Conservation (phyloP, 495 filamentous ascomycete species). For the Neurospora sp. region DNA sequence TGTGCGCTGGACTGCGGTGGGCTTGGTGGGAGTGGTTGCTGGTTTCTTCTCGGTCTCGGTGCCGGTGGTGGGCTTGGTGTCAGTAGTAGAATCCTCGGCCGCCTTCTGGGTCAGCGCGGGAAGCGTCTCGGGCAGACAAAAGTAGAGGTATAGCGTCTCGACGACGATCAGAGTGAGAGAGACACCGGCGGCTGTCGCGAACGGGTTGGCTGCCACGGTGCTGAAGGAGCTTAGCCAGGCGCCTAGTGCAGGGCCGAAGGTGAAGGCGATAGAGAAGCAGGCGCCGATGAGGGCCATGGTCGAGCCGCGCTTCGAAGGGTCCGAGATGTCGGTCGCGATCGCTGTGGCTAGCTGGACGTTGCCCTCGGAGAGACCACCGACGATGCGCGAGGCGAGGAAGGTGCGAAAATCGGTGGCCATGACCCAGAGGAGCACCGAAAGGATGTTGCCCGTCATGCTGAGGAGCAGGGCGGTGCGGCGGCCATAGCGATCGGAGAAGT, state of each 20-base stretch:
- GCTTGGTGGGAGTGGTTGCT: neutral
- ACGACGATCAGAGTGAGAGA: constrained; percentile 69
- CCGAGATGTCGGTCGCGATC: constrained; percentile 93
- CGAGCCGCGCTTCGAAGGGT: constrained; percentile 65
- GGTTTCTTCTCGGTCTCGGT: constrained; percentile 3
- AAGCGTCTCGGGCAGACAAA: constrained; percentile 80
- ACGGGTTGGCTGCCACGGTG: constrained; percentile 78
- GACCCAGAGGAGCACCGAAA: constrained; percentile 90
- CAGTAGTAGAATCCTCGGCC: too few species aligned
- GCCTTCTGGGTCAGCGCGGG: constrained; percentile 35
- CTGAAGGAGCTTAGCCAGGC: constrained; percentile 68
- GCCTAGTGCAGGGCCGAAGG: constrained; percentile 85
- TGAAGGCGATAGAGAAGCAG: constrained; percentile 96
- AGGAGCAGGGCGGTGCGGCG: constrained; percentile 79
- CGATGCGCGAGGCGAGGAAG: constrained; percentile 81
- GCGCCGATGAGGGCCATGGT: constrained; percentile 95
- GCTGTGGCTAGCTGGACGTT: constrained; percentile 96
- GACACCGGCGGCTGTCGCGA: constrained; percentile 80
- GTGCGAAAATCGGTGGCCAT: constrained; percentile 87
- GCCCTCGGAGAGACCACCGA: constrained; percentile 89
- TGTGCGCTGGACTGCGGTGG: constrained; percentile 39
- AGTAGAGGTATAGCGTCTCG: constrained; percentile 85
- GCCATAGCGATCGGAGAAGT: constrained; percentile 79
- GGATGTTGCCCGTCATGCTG: constrained; percentile 90
- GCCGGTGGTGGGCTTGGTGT: too few species aligned